Evolutionary conservation across 176 grass and related monocot genomes (phyloP), one percentile per base, ranked within the genome.

Genomic region (Metroxylon sagu): DNA sequence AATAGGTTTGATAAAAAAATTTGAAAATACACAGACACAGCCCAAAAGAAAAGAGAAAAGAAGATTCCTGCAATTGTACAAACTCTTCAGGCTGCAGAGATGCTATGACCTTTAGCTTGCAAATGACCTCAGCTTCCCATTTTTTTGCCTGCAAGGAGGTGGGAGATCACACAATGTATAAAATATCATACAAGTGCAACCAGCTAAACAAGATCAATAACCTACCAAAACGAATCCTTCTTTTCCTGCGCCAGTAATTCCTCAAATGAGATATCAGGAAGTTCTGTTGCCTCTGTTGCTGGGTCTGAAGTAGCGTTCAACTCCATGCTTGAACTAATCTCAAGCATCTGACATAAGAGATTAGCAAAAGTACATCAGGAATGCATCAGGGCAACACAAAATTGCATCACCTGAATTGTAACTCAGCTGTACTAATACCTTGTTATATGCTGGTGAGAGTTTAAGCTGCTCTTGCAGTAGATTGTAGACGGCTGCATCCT

Each of bases 231-330:
- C 6, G 76, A 77, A 52, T 97, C 93, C 67, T 88, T 73, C 76
- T 97, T 92, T 89, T 97, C 87, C 71, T 76, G 74, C 28, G 87
- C 93, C 60, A 97, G 78, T 61, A 97, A 49, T 52, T 97, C 93
- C 69, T 97, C 93, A 4, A 97, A 97, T 50, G 93, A 76, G 50
- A 91, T 97, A 17, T 92, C 87, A 4, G 70, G 73, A 48, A 65
- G 49, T 63, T 82, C 87, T 0, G 10, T 59, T n/a, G 61, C 39
- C 29, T 43, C 2, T 43, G 35, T 14, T 43, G 10, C 35, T 2
- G 77, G 66, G 29, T 59, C 70, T 52, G 73, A 57, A 4, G 18
- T 52, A 18, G 19, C 21, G 52, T 76, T 72, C 67, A 49, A 52
- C 29, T 91, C 78, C 78, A 61, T 50, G 27, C 35, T 57, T 18